Evolutionary conservation across 176 grass and related monocot species (phyloP).

Genomic region (Avena insularis): DNA sequence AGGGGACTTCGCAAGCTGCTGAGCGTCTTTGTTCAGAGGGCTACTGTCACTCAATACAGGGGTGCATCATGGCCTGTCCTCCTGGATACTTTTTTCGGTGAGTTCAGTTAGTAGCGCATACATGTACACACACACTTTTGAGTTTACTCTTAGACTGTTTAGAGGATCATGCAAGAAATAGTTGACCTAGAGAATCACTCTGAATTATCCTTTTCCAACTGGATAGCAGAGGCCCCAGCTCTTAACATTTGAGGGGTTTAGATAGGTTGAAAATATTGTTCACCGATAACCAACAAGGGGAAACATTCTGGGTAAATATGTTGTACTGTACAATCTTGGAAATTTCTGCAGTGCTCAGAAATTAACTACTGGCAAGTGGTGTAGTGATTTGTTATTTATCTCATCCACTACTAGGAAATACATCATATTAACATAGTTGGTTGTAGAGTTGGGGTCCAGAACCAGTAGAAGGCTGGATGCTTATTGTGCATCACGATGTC

Average conservation of each 20-base stretch:
- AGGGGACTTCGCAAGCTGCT: constrained; percentile 1
- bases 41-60: neutral
- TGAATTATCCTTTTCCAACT: constrained; percentile 24
- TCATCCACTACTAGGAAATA: neutral
- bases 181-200: neutral
- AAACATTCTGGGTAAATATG: neutral
- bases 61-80: constrained; percentile 16
- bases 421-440: neutral
- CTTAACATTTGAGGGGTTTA: constrained; percentile 16
- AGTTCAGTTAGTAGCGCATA: constrained; percentile 34
- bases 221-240: constrained; percentile 3
- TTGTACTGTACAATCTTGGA: constrained; percentile 1
- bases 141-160: neutral
- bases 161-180: neutral
- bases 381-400: constrained; percentile 9
- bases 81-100: constrained; percentile 23
- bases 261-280: constrained; percentile 20
- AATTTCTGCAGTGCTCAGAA: constrained; percentile 9
- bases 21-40: neutral
- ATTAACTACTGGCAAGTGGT: constrained; percentile 18
- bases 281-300: neutral
- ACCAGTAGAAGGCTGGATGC: constrained; percentile 4
- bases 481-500: constrained; percentile 1
- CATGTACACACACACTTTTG: constrained; percentile 8
- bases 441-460: constrained; percentile 10